Conservation (phyloP, 441 rosid genomes). For the Pelargonium citronellum region DNA sequence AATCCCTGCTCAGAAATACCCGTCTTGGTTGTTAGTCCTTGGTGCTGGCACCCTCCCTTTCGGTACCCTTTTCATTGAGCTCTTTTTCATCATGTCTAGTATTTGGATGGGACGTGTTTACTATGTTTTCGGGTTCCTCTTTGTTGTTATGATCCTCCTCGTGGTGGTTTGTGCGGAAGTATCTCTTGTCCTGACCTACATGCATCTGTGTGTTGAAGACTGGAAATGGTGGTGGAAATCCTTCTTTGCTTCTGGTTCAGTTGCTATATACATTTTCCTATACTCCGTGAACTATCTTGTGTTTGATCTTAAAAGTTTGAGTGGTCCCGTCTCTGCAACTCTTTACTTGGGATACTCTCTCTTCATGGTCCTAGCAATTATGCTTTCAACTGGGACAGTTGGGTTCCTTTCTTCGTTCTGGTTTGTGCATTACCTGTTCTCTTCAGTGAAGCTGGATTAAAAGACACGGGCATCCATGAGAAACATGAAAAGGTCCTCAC, state of each 20-base stretch:
- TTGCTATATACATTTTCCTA: conserved; percentile 68
- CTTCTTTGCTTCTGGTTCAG: conserved; percentile 80
- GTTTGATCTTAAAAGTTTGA: conserved; percentile 67
- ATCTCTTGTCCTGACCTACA: conserved; percentile 67
- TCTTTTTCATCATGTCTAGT: conserved; percentile 75
- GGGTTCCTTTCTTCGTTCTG: conserved; percentile 85
- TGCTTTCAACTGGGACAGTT: conserved; percentile 72
- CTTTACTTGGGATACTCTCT: conserved; percentile 73
- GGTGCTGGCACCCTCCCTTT: conserved; percentile 73
- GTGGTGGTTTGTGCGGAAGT: conserved; percentile 80
- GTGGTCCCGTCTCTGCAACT: conserved; percentile 72
- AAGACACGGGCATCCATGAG: conserved; percentile 6
- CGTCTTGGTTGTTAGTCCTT: conserved; percentile 68
- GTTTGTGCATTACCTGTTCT: conserved; percentile 83
- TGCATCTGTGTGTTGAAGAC: conserved; percentile 78
- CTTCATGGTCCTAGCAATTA: conserved; percentile 68
- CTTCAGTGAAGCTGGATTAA: conserved; percentile 79
- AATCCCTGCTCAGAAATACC: conserved; percentile 70
- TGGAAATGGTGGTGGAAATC: conserved; percentile 96
- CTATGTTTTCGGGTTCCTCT: conserved; percentile 66
- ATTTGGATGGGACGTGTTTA: conserved; percentile 79
- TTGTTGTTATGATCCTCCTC: conserved; percentile 58
- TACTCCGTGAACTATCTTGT: conserved; percentile 69
- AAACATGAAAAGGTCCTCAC: background rate
- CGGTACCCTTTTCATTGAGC: conserved; percentile 71